Percentiles rank a stretch among this genome's conserved stretches.
phyloP scores from a whole-genome alignment of 306 rosid genomes.

The Quercus gilva region DNA sequence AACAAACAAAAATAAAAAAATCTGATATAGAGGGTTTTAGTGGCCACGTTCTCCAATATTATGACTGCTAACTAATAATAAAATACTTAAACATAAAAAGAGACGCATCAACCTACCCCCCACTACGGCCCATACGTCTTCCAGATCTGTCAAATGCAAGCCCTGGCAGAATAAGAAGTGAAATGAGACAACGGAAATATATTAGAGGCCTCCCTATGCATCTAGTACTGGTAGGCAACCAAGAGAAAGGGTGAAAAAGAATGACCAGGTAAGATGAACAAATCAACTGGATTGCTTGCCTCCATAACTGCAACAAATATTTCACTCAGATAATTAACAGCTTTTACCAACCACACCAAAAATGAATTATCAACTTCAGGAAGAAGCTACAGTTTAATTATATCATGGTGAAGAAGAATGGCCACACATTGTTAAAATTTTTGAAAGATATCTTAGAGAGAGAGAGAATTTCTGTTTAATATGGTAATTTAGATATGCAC shows the following conservation, averaged over 20 bases:
- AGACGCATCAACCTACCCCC: conserved; percentile 62
- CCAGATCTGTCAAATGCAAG: conserved; percentile 92
- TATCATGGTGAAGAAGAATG: too few relatives aligned
- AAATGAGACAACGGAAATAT: conserved; percentile 16
- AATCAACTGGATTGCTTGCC: conserved; percentile 83
- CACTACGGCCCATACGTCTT: conserved; percentile 94
- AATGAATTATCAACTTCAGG: not conserved
- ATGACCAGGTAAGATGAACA: conserved; percentile 88
- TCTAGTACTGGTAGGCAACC: not conserved
- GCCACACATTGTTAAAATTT: too few relatives aligned
- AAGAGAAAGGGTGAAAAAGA: conserved; percentile 6
- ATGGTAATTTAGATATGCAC: too few relatives aligned
- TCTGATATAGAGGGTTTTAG: not conserved
- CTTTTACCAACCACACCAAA: not conserved
- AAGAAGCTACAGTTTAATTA: too few relatives aligned
- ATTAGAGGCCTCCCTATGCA: not conserved
- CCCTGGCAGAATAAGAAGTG: conserved; percentile 42
- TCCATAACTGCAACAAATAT: conserved; percentile 74
- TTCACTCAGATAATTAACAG: not conserved
- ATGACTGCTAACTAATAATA: not conserved
- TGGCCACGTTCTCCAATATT: not conserved
- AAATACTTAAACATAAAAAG: not conserved
- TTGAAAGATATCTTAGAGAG: too few relatives aligned
- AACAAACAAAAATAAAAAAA: not conserved
- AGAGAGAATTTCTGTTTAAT: too few relatives aligned